A percentile compares a stretch with the other conserved stretches of the same genome.
Conservation (phyloP, 495 filamentous ascomycete genomes). For the Pseudevernia furfuracea region DNA sequence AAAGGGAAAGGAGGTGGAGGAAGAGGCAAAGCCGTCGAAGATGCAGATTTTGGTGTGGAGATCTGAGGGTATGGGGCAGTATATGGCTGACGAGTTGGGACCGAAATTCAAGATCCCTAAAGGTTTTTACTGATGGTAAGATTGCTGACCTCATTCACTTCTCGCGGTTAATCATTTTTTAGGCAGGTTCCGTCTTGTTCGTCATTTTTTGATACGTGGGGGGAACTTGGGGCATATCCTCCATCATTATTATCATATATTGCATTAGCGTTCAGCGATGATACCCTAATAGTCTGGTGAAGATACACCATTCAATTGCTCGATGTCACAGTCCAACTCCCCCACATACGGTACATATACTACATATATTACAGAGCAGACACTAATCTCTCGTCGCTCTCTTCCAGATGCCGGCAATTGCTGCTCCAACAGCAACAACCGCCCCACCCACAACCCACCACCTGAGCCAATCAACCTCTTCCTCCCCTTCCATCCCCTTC, state of each 20-base stretch:
- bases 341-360: neutral
- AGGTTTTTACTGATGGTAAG: slow-evolving; percentile 18
- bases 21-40: slow-evolving; percentile 9
- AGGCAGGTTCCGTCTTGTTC: neutral
- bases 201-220: neutral
- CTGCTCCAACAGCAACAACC: slow-evolving; percentile 70
- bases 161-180: neutral
- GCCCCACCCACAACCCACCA: slow-evolving; percentile 81
- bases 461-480: slow-evolving; percentile 68
- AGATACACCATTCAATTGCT: neutral
- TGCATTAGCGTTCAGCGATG: neutral
- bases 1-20: neutral
- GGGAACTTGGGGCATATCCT: neutral
- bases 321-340: neutral
- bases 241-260: neutral
- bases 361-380: neutral
- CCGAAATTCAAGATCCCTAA: slow-evolving; percentile 17
- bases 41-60: slow-evolving; percentile 20
- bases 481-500: slow-evolving; percentile 72
- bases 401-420: slow-evolving; percentile 69
- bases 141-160: neutral
- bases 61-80: slow-evolving; percentile 20
- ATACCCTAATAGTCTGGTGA: neutral
- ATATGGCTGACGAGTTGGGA: slow-evolving; percentile 12
- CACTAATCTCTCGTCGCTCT: slow-evolving; percentile 33